Conservation (phyloP, 2,329 filamentous ascomycete genomes). For the Hypoxylon sp. region DNA sequence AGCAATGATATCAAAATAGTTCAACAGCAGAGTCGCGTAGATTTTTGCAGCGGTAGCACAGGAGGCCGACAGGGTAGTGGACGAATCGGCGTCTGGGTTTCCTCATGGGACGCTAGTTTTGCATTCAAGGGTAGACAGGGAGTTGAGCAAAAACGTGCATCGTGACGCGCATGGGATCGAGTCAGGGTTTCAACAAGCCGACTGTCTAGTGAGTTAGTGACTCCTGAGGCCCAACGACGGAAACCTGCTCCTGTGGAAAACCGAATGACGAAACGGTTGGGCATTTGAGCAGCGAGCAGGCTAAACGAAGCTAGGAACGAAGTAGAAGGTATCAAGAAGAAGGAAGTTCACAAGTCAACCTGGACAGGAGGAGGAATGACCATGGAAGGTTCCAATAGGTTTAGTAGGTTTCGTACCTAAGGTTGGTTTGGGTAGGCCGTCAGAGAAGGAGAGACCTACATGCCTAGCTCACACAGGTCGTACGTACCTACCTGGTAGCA, state of each 20-base stretch:
- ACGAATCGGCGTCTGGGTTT: constrained; percentile 39
- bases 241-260: constrained; percentile 19
- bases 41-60: constrained; percentile 33
- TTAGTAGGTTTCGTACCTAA: too few relatives aligned
- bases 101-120: constrained; percentile 37
- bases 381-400: constrained; percentile 1
- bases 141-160: constrained; percentile 35
- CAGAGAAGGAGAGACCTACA: constrained; percentile 5
- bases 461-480: constrained; percentile 12
- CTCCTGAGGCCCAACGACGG: constrained; percentile 33
- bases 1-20: constrained; percentile 32
- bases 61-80: constrained; percentile 32
- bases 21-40: constrained; percentile 33
- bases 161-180: constrained; percentile 44
- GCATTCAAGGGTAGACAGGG: constrained; percentile 38
- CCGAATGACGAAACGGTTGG: constrained; percentile 25
- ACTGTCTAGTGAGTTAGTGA: constrained; percentile 14
- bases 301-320: constrained; percentile 21
- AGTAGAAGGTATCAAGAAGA: constrained; percentile 20
- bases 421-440: constrained; percentile 2
- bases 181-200: constrained; percentile 34
- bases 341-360: neutral
- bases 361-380: neutral
- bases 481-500: neutral
- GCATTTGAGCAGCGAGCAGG: constrained; percentile 16